Conservation (phyloP, 305 asterid genomes). For the Solanum aculeatissimum region DNA sequence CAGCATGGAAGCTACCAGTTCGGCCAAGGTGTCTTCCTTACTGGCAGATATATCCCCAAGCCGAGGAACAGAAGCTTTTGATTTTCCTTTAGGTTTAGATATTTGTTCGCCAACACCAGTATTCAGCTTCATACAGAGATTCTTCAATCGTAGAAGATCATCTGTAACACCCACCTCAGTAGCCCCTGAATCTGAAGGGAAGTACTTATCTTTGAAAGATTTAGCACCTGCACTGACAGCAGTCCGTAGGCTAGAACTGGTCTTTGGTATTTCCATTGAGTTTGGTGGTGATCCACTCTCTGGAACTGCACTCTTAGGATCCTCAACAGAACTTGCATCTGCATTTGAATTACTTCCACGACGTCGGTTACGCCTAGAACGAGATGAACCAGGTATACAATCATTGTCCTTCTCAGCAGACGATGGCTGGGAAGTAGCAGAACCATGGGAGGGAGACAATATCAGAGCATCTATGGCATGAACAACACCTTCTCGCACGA, state of each 20-base stretch:
- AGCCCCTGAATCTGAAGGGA: conserved; percentile 64
- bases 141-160: conserved; percentile 80
- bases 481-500: conserved; percentile 92
- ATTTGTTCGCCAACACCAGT: conserved; percentile 49
- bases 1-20: conserved; percentile 66
- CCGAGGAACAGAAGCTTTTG: conserved; percentile 50
- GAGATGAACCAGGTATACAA: conserved; percentile 66
- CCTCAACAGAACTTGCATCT: conserved; percentile 51
- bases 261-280: conserved; percentile 43
- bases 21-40: conserved; percentile 63
- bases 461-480: conserved; percentile 87
- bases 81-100: conserved; percentile 71
- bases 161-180: conserved; percentile 66
- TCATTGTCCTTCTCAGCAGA: conserved; percentile 69
- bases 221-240: conserved; percentile 77
- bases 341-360: conserved; percentile 48
- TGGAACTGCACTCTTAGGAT: conserved; percentile 34
- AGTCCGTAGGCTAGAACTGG: conserved; percentile 51
- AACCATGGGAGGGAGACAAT: conserved; percentile 34
- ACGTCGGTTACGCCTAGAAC: conserved; percentile 76
- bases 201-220: conserved; percentile 81
- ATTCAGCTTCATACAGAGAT: conserved; percentile 68
- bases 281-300: conserved; percentile 42
- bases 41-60: conserved; percentile 40
- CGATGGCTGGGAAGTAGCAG: conserved; percentile 36